These are phyloP conservation scores for Aquilaria malaccensis DNA, from an alignment of 345 rosid species.

Conservation along the genomic window DNA sequence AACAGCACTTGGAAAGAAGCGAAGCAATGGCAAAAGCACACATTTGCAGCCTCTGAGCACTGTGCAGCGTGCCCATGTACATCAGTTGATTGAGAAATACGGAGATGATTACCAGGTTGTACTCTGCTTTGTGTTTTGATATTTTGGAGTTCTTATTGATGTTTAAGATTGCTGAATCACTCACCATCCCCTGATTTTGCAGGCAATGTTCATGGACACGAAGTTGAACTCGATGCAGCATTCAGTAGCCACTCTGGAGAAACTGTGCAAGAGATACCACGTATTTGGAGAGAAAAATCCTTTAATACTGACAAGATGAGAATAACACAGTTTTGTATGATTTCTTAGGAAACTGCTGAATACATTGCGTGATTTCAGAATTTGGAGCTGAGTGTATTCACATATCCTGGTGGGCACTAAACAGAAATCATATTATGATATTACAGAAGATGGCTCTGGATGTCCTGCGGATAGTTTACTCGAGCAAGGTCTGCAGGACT, in stretches of 20 bases:
- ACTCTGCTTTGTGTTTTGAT: background rate
- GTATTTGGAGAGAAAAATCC: slow-evolving; percentile 55
- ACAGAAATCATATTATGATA: no score
- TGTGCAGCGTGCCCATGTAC: slow-evolving; percentile 56
- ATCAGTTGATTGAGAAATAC: slow-evolving; percentile 60
- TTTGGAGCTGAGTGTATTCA: no score
- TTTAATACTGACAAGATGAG: slow-evolving; percentile 37
- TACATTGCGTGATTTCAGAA: background rate
- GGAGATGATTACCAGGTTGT: slow-evolving; percentile 75
- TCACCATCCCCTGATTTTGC: slow-evolving; percentile 15
- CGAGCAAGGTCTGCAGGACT: no score
- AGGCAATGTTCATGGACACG: slow-evolving; percentile 83
- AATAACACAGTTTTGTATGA: slow-evolving; percentile 1
- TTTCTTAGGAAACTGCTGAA: slow-evolving; percentile 1
- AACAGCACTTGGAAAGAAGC: slow-evolving; percentile 79
- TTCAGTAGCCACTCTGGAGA: slow-evolving; percentile 54
- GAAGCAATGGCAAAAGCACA: slow-evolving; percentile 78
- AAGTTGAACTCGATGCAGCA: slow-evolving; percentile 91
- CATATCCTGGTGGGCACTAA: no score
- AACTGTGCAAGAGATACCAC: slow-evolving; percentile 60
- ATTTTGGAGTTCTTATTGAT: background rate
- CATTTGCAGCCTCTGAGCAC: slow-evolving; percentile 72
- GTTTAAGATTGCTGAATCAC: slow-evolving; percentile 4
- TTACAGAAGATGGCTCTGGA: no score
- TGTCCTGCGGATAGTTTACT: no score